Evolutionary conservation across 371 early-diverging fungal species (phyloP), one percentile per base, ranked within the genome.

Genomic region (Mucor lusitanicus): DNA sequence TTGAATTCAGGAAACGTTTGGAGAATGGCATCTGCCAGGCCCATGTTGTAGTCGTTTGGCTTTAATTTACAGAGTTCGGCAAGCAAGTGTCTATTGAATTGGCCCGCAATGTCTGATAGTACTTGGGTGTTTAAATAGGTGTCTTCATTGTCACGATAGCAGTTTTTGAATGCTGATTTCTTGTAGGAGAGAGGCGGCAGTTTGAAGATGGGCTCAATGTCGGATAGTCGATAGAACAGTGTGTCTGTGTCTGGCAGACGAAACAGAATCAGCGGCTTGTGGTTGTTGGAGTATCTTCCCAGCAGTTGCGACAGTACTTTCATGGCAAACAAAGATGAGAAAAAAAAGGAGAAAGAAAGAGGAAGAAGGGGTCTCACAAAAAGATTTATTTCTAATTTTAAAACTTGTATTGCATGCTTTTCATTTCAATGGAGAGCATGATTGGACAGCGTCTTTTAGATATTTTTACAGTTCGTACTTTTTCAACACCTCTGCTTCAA

Each of bases 401-500:
- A 28, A 56, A 33, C 33, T 32, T 32, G 25, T 54, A 28, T 42
- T 42, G 42, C 40, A 54, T 54, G 56, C 33, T 32, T 19, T 30
- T 28, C 32, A 32, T 56, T 56, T 33, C 19, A 33, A 19, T 56
- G 56, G 1, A 19, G 32, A 32, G 56, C 53, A 56, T 56, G 56
- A 56, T 56, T 56, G 56, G 56, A 32, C 33, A 3, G 12, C n/a
- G n/a, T n/a, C n/a, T n/a, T n/a, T n/a, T n/a, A 35, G 32, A 28
- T 27, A 5, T 13, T 13, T 37, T 65, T 63, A 70, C 17, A 70
- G 62, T 63, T 77, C 79, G 42, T 83, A 83, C 44, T 73, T 79
- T 53, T 72, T 76, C 50, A 81, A 64, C 0, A 85, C 84, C 69
- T 81, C 70, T 13, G 59, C 72, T 59, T 80, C 80, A 46, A 87